Evolutionary conservation across 2,329 filamentous ascomycete genomes (phyloP).

Genomic region (Emergomyces pasteurianus): DNA sequence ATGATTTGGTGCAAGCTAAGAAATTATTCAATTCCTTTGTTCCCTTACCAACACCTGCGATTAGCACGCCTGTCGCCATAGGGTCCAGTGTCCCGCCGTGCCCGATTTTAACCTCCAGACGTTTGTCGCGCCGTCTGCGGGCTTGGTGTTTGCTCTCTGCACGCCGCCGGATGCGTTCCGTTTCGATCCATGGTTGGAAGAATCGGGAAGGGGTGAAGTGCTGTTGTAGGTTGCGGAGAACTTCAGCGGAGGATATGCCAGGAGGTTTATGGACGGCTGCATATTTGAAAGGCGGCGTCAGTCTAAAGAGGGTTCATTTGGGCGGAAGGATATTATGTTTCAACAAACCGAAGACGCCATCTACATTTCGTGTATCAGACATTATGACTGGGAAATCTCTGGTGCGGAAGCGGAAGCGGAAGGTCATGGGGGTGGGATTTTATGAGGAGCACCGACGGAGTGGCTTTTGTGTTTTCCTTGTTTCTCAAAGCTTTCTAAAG

Average conservation of each 20-base stretch:
- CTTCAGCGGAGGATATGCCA: conserved; percentile 76
- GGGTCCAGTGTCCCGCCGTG: conserved; percentile 95
- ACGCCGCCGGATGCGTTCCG: conserved; percentile 45
- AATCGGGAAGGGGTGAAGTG: conserved; percentile 69
- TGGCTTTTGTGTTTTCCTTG: too few species aligned
- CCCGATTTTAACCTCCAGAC: conserved; percentile 75
- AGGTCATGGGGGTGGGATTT: conserved; percentile 21
- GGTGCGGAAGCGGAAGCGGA: conserved; percentile 19
- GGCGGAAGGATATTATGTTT: conserved; percentile 8
- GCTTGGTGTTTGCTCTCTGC: conserved; percentile 49
- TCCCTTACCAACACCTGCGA: conserved; percentile 73
- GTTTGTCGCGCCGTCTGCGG: conserved; percentile 48
- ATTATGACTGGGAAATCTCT: conserved; percentile 25
- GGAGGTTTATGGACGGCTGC: conserved; percentile 90
- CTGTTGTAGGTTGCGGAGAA: conserved; percentile 74
- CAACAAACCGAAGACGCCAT: conserved; percentile 51
- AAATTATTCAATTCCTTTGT: conserved; percentile 75
- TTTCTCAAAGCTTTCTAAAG: too few species aligned
- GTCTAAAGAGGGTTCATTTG: conserved; percentile 5
- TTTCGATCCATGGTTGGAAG: conserved; percentile 66
- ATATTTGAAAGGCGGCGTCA: neutral
- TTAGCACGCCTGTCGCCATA: conserved; percentile 82
- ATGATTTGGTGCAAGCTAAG: conserved; percentile 80
- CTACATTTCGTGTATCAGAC: conserved; percentile 40
- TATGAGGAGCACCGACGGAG: too few species aligned